Conservation (phyloP, 768 basidiomycete genomes). For the Leccinum disarticulatum region DNA sequence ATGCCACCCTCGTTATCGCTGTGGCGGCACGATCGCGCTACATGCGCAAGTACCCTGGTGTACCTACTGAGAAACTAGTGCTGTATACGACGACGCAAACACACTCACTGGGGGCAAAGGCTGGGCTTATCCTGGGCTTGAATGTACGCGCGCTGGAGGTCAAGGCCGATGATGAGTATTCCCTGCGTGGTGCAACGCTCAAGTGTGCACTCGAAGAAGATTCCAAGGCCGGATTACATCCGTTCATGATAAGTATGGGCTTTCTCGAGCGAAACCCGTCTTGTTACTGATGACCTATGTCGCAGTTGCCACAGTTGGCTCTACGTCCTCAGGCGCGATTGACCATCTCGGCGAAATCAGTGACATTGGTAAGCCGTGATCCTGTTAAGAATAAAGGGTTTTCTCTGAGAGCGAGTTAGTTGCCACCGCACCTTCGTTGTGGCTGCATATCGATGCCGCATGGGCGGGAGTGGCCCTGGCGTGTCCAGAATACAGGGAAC, state of each 20-base stretch:
- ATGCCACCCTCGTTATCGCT: constrained; percentile 70
- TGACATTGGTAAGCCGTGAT: constrained; percentile 51
- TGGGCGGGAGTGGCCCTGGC: constrained; percentile 88
- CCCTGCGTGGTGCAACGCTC: constrained; percentile 65
- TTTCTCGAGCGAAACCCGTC: not conserved
- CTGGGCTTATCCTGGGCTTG: constrained; percentile 79
- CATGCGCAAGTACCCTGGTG: constrained; percentile 46
- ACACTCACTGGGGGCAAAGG: constrained; percentile 79
- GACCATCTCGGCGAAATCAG: constrained; percentile 78
- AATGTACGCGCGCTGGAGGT: constrained; percentile 71
- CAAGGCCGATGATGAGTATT: constrained; percentile 57
- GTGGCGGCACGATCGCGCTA: constrained; percentile 80
- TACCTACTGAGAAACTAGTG: constrained; percentile 60
- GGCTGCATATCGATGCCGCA: constrained; percentile 89
- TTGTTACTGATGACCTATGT: not conserved
- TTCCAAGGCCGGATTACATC: constrained; percentile 53
- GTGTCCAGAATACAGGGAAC: constrained; percentile 73
- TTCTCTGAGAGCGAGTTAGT: constrained; percentile 39
- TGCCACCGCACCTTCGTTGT: constrained; percentile 60
- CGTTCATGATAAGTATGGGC: constrained; percentile 73
- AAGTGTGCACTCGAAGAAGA: constrained; percentile 66
- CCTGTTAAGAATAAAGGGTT: not conserved
- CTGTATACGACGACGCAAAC: constrained; percentile 91
- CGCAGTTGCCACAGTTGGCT: constrained; percentile 86
- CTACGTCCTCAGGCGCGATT: constrained; percentile 87